Evolutionary conservation across 73 alveolate genomes (phyloP).

Genomic region (Paramecium biaurelia): DNA sequence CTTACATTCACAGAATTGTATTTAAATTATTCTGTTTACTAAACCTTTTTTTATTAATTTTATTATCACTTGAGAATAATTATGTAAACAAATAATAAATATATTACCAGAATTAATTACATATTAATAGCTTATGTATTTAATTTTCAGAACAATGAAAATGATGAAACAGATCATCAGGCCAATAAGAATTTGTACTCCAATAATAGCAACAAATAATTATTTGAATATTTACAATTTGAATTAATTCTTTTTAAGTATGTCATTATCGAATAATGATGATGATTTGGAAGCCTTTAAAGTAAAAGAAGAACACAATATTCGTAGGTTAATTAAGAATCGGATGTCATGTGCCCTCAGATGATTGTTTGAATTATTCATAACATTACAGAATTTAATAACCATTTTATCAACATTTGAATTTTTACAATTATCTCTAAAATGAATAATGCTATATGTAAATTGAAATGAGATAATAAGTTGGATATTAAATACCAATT

Average conservation of each 20-base stretch:
- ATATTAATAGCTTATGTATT: neutral
- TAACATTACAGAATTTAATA: neutral
- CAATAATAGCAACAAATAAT: neutral
- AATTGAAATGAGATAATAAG: neutral
- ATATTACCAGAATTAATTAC: neutral
- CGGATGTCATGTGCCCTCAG: neutral
- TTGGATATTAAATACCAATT: neutral
- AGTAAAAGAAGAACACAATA: neutral
- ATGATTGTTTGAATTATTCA: neutral
- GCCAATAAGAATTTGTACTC: neutral
- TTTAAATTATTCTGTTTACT: no score
- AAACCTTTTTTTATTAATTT: neutral
- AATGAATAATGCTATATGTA: neutral
- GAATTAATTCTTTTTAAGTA: neutral
- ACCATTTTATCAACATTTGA: neutral
- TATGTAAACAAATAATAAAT: neutral
- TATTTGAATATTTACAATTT: neutral
- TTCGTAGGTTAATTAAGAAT: neutral
- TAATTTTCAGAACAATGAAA: neutral
- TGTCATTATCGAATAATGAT: neutral
- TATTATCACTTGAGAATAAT: neutral
- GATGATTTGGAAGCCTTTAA: neutral
- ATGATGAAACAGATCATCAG: neutral
- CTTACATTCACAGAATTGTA: no score
- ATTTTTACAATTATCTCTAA: neutral